A percentile compares a stretch with the other conserved stretches of the same genome.
Evolutionary conservation across 1,284 basidiomycete genomes (phyloP).

Genomic region (Inonotus obliquus): DNA sequence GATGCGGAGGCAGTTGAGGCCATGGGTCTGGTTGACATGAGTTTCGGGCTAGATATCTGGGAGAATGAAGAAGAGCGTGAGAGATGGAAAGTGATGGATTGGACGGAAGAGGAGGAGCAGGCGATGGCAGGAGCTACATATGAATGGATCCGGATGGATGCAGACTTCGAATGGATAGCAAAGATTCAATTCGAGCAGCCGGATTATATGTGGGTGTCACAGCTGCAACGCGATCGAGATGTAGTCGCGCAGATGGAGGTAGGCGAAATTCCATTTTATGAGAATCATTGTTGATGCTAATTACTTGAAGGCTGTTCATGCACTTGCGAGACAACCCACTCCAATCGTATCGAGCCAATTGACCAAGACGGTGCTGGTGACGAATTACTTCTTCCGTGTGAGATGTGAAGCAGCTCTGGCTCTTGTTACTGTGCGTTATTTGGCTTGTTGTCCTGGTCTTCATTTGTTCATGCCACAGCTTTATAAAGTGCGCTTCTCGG

Average conservation of each 20-base stretch:
- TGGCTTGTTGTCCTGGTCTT: background rate
- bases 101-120: conserved; percentile 95
- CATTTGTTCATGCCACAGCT: background rate
- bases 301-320: conserved; percentile 69
- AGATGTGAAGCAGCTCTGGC: conserved; percentile 92
- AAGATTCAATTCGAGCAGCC: conserved; percentile 91
- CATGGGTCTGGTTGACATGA: conserved; percentile 91
- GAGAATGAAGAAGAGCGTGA: conserved; percentile 91
- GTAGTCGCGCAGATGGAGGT: conserved; percentile 98
- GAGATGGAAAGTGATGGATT: conserved; percentile 95
- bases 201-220: conserved; percentile 99
- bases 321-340: conserved; percentile 77
- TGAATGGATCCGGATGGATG: conserved; percentile 99
- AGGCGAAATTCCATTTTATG: conserved; percentile 26
- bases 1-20: conserved; percentile 89
- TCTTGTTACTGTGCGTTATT: conserved; percentile 68
- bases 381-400: conserved; percentile 97
- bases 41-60: conserved; percentile 95
- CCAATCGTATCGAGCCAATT: conserved; percentile 90
- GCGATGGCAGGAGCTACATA: conserved; percentile 93
- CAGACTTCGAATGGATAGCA: conserved; percentile 98
- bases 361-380: conserved; percentile 89
- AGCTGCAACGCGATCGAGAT: conserved; percentile 93
- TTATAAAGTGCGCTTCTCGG: conserved; percentile 72
- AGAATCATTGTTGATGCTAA: background rate